These are phyloP conservation scores for Fusarium subtropicale DNA, from an alignment of 2,329 filamentous ascomycete species.

Conservation along the genomic window DNA sequence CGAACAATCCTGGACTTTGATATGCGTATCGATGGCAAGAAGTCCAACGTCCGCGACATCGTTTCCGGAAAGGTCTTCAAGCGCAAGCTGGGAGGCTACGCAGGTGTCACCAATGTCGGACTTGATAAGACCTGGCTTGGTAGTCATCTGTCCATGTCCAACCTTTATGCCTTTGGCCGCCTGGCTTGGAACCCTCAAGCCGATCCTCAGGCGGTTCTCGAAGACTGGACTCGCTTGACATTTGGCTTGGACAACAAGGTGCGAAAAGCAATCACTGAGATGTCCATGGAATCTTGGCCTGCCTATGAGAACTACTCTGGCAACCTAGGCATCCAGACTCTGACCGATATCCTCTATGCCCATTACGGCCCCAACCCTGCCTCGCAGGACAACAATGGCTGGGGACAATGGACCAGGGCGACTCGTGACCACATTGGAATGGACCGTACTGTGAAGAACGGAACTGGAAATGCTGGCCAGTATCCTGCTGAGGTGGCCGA, in stretches of 20 bases:
- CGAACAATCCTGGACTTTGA: constrained; percentile 76
- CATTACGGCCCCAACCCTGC: constrained; percentile 71
- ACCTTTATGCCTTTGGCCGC: constrained; percentile 76
- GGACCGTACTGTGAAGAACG: constrained; percentile 76
- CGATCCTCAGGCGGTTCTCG: constrained; percentile 59
- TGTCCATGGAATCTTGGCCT: constrained; percentile 77
- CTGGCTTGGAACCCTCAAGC: constrained; percentile 72
- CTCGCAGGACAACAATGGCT: constrained; percentile 74
- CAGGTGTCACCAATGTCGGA: constrained; percentile 75
- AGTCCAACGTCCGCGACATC: constrained; percentile 69
- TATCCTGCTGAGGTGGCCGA: constrained; percentile 71
- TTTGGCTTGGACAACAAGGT: constrained; percentile 68
- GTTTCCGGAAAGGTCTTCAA: constrained; percentile 70
- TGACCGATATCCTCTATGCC: constrained; percentile 76
- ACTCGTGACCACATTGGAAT: constrained; percentile 71
- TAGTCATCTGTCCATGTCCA: constrained; percentile 76
- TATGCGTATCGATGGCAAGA: constrained; percentile 67
- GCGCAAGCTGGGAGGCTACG: constrained; percentile 69
- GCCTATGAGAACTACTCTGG: constrained; percentile 78
- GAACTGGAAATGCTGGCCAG: constrained; percentile 73
- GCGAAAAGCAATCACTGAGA: constrained; percentile 68
- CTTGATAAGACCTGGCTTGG: constrained; percentile 75
- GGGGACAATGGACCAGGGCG: constrained; percentile 78
- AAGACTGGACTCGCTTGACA: constrained; percentile 76
- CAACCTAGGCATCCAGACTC: constrained; percentile 76